phyloP scores from a whole-genome alignment of 306 rosid species.

The Quercus parvula region DNA sequence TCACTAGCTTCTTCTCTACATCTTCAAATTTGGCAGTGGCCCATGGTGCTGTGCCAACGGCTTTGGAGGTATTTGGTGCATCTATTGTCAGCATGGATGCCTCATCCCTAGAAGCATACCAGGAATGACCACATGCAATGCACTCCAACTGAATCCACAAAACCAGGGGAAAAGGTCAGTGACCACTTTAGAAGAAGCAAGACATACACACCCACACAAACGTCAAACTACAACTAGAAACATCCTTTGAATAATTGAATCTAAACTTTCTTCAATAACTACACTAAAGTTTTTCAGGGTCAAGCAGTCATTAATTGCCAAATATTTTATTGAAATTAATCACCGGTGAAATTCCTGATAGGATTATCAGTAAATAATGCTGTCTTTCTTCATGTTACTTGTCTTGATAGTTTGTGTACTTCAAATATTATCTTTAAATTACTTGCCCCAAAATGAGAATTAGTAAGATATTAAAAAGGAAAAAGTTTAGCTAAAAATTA shows the following conservation, averaged over 20 bases:
- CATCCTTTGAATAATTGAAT: neutral
- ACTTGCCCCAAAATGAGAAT: neutral
- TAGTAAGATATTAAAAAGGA: neutral
- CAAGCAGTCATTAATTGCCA: neutral
- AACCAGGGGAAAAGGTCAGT: constrained; percentile 6
- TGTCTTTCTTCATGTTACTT: neutral
- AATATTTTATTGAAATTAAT: neutral
- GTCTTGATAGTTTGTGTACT: neutral
- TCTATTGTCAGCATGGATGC: constrained; percentile 65
- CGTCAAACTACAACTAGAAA: neutral
- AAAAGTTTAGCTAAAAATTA: too few species aligned
- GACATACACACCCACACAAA: neutral
- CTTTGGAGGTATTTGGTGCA: constrained; percentile 39
- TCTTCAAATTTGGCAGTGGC: constrained; percentile 70
- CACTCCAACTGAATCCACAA: constrained; percentile 81
- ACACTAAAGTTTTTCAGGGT: neutral
- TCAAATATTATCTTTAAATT: neutral
- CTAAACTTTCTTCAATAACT: neutral
- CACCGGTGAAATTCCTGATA: neutral
- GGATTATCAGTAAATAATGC: neutral
- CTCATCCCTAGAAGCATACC: constrained; percentile 89
- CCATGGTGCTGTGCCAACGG: constrained; percentile 54
- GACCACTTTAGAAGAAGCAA: neutral
- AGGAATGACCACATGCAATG: constrained; percentile 74
- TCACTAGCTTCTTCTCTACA: constrained; percentile 64